Evolutionary conservation across 2,329 filamentous ascomycete genomes (phyloP).

Genomic region (Didymella keratinophila): DNA sequence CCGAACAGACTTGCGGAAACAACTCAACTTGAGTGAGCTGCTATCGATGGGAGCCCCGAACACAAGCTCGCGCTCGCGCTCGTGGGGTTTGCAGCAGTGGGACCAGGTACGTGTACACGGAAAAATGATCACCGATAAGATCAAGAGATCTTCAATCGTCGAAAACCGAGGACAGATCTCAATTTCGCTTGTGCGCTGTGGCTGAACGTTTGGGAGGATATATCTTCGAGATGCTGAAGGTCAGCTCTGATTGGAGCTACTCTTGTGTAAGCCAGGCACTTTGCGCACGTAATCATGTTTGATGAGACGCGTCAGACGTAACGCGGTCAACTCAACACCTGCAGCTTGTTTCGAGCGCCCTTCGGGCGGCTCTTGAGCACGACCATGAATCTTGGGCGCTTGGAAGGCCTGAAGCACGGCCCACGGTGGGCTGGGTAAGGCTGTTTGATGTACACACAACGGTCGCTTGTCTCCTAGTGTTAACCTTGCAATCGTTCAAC

Average conservation of each 20-base stretch:
- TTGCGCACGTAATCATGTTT: conserved; percentile 2
- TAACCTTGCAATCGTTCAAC: conserved; percentile 13
- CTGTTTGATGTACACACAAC: conserved; percentile 20
- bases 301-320: conserved; percentile 18
- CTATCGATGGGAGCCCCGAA: neutral
- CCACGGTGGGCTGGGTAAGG: conserved; percentile 9
- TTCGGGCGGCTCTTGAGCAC: conserved; percentile 6
- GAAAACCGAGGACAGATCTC: neutral
- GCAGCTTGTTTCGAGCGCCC: conserved; percentile 8
- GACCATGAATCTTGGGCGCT: conserved; percentile 5
- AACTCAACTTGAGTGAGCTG: neutral
- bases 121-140: neutral
- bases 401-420: conserved; percentile 13
- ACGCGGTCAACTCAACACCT: conserved; percentile 2
- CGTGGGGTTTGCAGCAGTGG: neutral
- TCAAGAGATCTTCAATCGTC: neutral
- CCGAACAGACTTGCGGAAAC: conserved; percentile 2
- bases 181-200: conserved; percentile 11
- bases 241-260: conserved; percentile 1
- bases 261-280: neutral
- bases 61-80: neutral
- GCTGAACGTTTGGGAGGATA: conserved; percentile 3
- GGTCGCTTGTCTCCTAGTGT: conserved; percentile 16
- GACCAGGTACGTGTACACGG: neutral
- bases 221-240: neutral